Conservation (phyloP, 805 yeast species). For the Kodamaea jinghongensis region DNA sequence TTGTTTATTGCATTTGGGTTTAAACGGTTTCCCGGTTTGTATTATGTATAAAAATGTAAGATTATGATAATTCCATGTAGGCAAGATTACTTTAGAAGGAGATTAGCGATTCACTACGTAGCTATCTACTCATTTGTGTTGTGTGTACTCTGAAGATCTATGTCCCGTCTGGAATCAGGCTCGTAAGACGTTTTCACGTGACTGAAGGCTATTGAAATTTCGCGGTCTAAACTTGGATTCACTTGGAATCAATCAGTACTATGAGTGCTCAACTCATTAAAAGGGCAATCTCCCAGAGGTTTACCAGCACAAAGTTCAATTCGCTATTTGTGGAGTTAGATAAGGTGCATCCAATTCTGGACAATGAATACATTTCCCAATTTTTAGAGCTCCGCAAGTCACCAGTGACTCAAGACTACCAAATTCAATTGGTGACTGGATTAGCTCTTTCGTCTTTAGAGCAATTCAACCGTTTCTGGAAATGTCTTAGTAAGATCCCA, state of each 20-base stretch:
- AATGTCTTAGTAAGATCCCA: conserved; percentile 13
- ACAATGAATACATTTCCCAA: conserved; percentile 24
- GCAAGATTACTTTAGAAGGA: too few species aligned
- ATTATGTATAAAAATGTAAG: neutral
- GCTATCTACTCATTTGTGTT: too few species aligned
- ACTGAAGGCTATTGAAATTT: too few species aligned
- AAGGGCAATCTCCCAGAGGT: conserved; percentile 17
- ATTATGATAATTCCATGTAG: too few species aligned
- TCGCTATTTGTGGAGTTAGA: conserved; percentile 29
- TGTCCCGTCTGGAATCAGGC: too few species aligned
- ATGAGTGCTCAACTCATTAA: conserved; percentile 17
- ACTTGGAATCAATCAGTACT: too few species aligned
- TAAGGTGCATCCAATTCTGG: conserved; percentile 16
- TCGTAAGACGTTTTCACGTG: too few species aligned
- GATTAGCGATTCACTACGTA: too few species aligned
- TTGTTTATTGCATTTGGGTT: conserved; percentile 6
- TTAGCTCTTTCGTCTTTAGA: conserved; percentile 18
- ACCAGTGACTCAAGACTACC: conserved; percentile 9
- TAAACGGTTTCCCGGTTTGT: conserved; percentile 1
- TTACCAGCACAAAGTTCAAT: conserved; percentile 24
- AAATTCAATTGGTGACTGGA: conserved; percentile 17
- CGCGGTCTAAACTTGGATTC: too few species aligned
- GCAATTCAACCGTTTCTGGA: conserved; percentile 24
- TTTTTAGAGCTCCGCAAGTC: conserved; percentile 20
- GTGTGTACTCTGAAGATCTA: too few species aligned